phyloP scores from a whole-genome alignment of 768 basidiomycete genomes.

The Pleurotus ostreatus region DNA sequence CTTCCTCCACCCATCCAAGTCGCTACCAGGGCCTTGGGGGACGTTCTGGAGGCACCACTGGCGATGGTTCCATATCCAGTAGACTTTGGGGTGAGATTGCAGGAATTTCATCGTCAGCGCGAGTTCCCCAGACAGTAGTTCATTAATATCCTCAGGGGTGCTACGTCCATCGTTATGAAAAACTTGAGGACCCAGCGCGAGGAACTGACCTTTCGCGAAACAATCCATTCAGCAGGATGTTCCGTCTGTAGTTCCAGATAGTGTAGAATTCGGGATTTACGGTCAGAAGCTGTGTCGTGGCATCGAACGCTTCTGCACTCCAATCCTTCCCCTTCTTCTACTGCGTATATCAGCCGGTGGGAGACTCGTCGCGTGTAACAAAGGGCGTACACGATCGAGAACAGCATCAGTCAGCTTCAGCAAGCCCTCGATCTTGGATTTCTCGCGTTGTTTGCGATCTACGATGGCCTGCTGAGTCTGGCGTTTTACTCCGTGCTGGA shows the following conservation, averaged over 20 bases:
- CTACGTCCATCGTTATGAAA: slow-evolving; percentile 31
- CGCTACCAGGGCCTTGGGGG: slow-evolving; percentile 62
- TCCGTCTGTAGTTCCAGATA: slow-evolving; percentile 90
- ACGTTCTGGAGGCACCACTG: slow-evolving; percentile 91
- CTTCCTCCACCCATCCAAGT: slow-evolving; percentile 66
- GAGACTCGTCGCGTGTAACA: neutral
- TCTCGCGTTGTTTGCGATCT: slow-evolving; percentile 67
- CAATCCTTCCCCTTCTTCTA: slow-evolving; percentile 73
- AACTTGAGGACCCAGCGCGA: neutral
- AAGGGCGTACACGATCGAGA: slow-evolving; percentile 52
- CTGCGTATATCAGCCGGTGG: neutral
- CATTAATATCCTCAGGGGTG: slow-evolving; percentile 54
- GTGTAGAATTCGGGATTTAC: slow-evolving; percentile 96
- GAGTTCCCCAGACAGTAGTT: slow-evolving; percentile 68
- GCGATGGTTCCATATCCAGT: slow-evolving; percentile 99
- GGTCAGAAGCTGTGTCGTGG: slow-evolving; percentile 73
- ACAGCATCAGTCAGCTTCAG: slow-evolving; percentile 60
- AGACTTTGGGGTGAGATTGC: slow-evolving; percentile 88
- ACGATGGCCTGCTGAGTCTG: slow-evolving; percentile 59
- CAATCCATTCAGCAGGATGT: slow-evolving; percentile 68
- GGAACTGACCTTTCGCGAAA: slow-evolving; percentile 59
- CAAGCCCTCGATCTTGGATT: slow-evolving; percentile 74
- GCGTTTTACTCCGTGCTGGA: slow-evolving; percentile 73
- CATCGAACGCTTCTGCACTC: slow-evolving; percentile 68
- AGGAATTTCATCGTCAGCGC: slow-evolving; percentile 77